These are phyloP conservation scores for Guadua angustifolia DNA, from an alignment of 176 grass and related monocot species.

Conservation along the genomic window DNA sequence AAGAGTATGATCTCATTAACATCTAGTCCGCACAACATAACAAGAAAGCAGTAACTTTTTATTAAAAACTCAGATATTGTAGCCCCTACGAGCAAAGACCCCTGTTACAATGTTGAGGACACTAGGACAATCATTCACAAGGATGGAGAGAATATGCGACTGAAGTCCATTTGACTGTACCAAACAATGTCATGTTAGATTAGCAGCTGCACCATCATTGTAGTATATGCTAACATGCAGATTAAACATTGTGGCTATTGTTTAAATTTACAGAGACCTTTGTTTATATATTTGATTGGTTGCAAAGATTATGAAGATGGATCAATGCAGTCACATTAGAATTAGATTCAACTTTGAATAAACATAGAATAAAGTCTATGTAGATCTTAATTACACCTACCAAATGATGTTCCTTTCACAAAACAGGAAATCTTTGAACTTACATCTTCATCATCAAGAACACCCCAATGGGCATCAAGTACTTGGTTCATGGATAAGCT, in stretches of 20 bases:
- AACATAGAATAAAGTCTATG: slow-evolving; percentile 1
- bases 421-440: slow-evolving; percentile 46
- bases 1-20: slow-evolving; percentile 23
- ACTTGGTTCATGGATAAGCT: slow-evolving; percentile 63
- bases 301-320: slow-evolving; percentile 27
- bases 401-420: not conserved
- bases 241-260: not conserved
- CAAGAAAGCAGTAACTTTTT: slow-evolving; percentile 1
- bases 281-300: slow-evolving; percentile 19
- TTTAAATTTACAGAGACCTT: slow-evolving; percentile 17
- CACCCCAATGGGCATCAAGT: slow-evolving; percentile 96
- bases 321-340: slow-evolving; percentile 7
- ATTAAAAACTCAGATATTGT: slow-evolving; percentile 85
- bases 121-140: slow-evolving; percentile 86
- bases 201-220: slow-evolving; percentile 32
- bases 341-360: slow-evolving; percentile 24
- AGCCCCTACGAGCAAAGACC: slow-evolving; percentile 93
- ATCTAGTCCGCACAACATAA: slow-evolving; percentile 16
- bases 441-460: slow-evolving; percentile 95
- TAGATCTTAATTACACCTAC: not conserved
- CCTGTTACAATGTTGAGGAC: slow-evolving; percentile 95
- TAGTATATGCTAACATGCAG: slow-evolving; percentile 14
- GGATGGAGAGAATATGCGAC: slow-evolving; percentile 93
- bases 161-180: slow-evolving; percentile 69
- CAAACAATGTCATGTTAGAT: slow-evolving; percentile 39